These are phyloP conservation scores for Chaetomium tenue DNA, from an alignment of 495 filamentous ascomycete species.

Conservation along the genomic window DNA sequence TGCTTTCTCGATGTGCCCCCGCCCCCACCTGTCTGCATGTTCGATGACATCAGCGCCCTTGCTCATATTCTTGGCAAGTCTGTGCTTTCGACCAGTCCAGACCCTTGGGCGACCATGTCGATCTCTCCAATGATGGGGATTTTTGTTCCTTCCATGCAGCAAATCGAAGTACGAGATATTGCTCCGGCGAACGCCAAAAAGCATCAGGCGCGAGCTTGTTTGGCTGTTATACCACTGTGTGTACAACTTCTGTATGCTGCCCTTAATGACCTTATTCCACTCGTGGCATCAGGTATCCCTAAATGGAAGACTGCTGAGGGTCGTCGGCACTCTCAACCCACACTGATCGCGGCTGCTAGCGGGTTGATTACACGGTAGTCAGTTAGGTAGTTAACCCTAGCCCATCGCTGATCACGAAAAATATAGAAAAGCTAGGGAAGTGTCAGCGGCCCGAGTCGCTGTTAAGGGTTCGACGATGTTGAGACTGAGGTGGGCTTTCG, in stretches of 20 bases:
- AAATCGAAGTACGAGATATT: background rate
- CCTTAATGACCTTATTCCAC: too few relatives aligned
- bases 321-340: too few relatives aligned
- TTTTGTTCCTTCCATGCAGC: background rate
- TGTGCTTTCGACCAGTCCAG: constrained; percentile 3
- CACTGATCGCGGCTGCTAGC: too few relatives aligned
- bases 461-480: background rate
- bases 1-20: background rate
- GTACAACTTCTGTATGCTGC: too few relatives aligned
- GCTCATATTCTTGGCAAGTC: constrained; percentile 6
- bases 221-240: too few relatives aligned
- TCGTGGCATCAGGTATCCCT: too few relatives aligned
- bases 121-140: background rate
- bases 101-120: background rate
- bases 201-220: too few relatives aligned
- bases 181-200: too few relatives aligned
- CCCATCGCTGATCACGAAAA: too few relatives aligned
- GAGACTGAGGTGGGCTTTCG: background rate
- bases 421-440: background rate
- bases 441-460: background rate
- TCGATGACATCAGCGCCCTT: constrained; percentile 17
- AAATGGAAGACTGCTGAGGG: too few relatives aligned
- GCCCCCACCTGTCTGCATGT: background rate
- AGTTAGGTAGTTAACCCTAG: too few relatives aligned
- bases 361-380: too few relatives aligned